Base-by-base conservation (phyloP, 352 stramenopile genomes). In the Globisporangium splendens region DNA sequence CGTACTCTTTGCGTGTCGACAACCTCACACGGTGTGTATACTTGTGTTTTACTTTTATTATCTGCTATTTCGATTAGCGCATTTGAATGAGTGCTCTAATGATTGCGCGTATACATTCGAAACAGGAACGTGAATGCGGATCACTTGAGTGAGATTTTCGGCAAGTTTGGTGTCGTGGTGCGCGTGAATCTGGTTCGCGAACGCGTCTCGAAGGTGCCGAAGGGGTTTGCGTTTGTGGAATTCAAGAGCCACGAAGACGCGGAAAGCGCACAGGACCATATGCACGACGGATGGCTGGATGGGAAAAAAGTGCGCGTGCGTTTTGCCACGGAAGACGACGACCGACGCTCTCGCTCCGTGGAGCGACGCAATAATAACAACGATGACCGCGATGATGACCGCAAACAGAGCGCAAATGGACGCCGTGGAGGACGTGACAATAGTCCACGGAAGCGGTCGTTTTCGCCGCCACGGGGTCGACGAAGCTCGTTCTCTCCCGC, bases 251-350 rank as follows among this genome's bases (percentile, higher is more conserved):
- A 68, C 15, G 55, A 66, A 0, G 80, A 95, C 28, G 84, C 83
- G 0, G 67, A 81, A 15, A 79, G 46, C 1, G 86, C 86, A 12
- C 75, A 80, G 50, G 58, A 79, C 24, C 82, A 93, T 70, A 88
- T 95, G 80, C 69, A 95, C 61, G 80, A 95, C 54, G 86, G 86
- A 17, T 92, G 84, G 83, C 67, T 95, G 48, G 86, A 95, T 59
- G 86, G 84, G 24, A 86, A 76, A 58, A 89, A 88, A 55, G 59
- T 95, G 46, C 75, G 74, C 56, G 86, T 95, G 47, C 59, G 75
- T 14, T 59, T 63, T 10, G 69, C 64, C 14, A 33, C 35, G 0
- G 61, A 67, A 1, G 39, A 49, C 42, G 61, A 54, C 8, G 41
- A 44, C 1, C 46, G 50, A 15, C 35, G 42, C 46, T 54, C 52